Conservation (phyloP, 2,329 filamentous ascomycete species). For the Aquanectria penicillioides region DNA sequence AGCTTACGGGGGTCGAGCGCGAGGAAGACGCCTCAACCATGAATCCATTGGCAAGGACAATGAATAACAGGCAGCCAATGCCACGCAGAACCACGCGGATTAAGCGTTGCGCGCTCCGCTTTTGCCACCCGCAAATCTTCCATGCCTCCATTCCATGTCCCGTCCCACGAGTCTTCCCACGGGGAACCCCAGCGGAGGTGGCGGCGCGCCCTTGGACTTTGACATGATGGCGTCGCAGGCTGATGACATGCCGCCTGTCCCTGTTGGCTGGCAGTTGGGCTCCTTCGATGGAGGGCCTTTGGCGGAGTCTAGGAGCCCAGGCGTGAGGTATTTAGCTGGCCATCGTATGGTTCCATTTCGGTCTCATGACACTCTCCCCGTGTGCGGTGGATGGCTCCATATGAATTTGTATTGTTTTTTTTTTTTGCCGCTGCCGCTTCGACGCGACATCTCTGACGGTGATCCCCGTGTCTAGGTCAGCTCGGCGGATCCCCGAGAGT, state of each 20-base stretch:
- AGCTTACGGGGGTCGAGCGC: slow-evolving; percentile 10
- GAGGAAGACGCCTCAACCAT: slow-evolving; percentile 19
- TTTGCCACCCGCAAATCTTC: not conserved
- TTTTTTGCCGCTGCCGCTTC: not conserved
- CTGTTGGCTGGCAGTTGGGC: no score
- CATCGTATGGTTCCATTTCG: not conserved
- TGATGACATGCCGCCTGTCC: not conserved
- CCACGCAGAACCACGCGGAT: not conserved
- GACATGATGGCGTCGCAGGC: not conserved
- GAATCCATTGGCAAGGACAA: no score
- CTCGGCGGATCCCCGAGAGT: not conserved
- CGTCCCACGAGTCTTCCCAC: slow-evolving; percentile 21
- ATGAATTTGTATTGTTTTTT: no score
- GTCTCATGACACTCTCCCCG: slow-evolving; percentile 11
- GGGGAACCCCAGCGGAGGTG: slow-evolving; percentile 19
- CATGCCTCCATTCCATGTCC: slow-evolving; percentile 10
- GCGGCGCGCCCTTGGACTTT: slow-evolving; percentile 5
- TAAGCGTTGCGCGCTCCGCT: slow-evolving; percentile 19
- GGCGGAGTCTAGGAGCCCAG: not conserved
- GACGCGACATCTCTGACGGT: not conserved
- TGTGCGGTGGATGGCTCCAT: not conserved
- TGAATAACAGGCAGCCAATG: not conserved
- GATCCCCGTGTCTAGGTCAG: not conserved
- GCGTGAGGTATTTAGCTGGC: slow-evolving; percentile 17
- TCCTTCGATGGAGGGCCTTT: not conserved